Evolutionary conservation across 805 yeast genomes (phyloP), one percentile per base, ranked within the genome.

Genomic region (Candida ascalaphidarum): DNA sequence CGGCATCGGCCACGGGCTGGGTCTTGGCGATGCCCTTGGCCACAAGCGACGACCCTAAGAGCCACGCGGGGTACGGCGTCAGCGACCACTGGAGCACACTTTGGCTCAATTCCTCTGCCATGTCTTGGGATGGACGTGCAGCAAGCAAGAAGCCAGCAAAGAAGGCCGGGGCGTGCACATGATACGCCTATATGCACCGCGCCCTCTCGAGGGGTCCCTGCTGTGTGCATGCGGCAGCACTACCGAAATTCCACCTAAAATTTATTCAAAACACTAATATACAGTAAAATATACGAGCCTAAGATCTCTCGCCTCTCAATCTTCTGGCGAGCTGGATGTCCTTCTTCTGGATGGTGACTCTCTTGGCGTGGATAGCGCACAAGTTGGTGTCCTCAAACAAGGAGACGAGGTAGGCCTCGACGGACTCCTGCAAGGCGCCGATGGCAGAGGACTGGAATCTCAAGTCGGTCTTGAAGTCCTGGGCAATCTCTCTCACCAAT

Each of bases 361-460:
- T 81, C 79, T 92, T 89, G 53, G 97, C 98, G 67, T 89, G 98
- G 47, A 86, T 84, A 43, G 97, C 96, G 70, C 96, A 92, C 71
- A 89, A 75, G 73, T 88, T 89, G 44, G 97, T 92, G 65, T 92
- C 97, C 72, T 89, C 97, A 48, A 89, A 92, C 53, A 89, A 67
- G 36, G 95, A 84, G 31, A 89, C 96, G 50, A 92, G 72, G 75
- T 86, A 92, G 53, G 96, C 96, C 73, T 89, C 98, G 39, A 89
- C 95, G 40, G 97, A 88, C 69, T 92, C 98, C 65, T 89, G 98
- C 50, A 89, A 71, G 46, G 98, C 98, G 67, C 95, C 88, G 44
- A 89, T 81, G 43, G 98, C 98, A 43, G 94, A 82, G 33, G 95
- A 82, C 65, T 89, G 96, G 80, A 92, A 89, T 73, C 95, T 80